These are phyloP conservation scores for Fonsecaea pugnacius DNA, from an alignment of 2,329 filamentous ascomycete genomes.

Conservation along the genomic window DNA sequence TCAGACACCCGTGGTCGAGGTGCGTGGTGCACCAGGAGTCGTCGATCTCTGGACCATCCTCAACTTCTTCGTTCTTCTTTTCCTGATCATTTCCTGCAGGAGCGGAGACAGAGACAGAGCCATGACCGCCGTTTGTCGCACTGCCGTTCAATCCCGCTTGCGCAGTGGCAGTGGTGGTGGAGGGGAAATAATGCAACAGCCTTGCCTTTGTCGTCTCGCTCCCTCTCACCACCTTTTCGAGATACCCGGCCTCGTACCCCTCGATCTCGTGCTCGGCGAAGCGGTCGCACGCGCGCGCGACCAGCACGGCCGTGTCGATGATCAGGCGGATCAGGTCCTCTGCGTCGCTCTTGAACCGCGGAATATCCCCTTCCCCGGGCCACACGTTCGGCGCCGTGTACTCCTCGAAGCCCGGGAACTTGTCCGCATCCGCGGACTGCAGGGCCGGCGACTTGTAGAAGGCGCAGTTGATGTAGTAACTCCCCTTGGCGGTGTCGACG, in stretches of 20 bases:
- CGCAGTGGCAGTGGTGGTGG: not conserved
- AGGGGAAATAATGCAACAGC: constrained; percentile 88
- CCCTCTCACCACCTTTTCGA: constrained; percentile 83
- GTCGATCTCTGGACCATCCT: constrained; percentile 48
- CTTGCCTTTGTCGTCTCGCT: constrained; percentile 90
- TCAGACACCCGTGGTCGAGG: constrained; percentile 89
- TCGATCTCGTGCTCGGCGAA: constrained; percentile 80
- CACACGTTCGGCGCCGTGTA: constrained; percentile 91
- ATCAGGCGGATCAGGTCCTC: constrained; percentile 79
- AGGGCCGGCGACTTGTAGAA: constrained; percentile 53
- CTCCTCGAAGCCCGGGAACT: constrained; percentile 68
- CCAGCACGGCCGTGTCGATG: constrained; percentile 85
- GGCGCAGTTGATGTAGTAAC: constrained; percentile 67
- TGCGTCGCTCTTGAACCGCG: constrained; percentile 74
- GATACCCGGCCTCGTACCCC: constrained; percentile 75
- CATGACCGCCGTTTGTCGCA: constrained; percentile 12
- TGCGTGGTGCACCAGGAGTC: constrained; percentile 88
- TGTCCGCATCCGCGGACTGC: constrained; percentile 40
- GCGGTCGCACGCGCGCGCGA: constrained; percentile 85
- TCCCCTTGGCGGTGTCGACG: constrained; percentile 67
- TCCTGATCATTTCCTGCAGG: not conserved
- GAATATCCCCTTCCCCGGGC: constrained; percentile 68
- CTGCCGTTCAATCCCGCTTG: not conserved
- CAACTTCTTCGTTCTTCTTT: not conserved
- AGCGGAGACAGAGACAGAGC: not conserved